phyloP scores from a whole-genome alignment of 108 stramenopile species.

The Bacterosira constricta region DNA sequence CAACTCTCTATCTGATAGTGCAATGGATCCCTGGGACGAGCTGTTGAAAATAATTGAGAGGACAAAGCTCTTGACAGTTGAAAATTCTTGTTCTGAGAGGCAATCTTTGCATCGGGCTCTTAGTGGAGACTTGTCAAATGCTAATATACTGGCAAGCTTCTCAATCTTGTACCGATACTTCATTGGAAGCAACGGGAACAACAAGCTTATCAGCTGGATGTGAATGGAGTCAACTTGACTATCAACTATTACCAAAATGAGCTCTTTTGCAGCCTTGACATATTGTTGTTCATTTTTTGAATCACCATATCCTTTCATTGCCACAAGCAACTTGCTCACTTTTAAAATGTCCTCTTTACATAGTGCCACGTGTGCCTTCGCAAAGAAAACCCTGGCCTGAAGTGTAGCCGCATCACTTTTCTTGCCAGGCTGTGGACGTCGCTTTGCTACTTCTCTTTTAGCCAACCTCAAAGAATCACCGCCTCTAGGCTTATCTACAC shows the following conservation, averaged over 20 bases:
- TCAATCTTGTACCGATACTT: slow-evolving; percentile 50
- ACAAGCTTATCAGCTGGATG: slow-evolving; percentile 50
- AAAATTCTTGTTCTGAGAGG: slow-evolving; percentile 30
- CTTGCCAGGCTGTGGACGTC: slow-evolving; percentile 3
- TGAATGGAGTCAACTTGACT: slow-evolving; percentile 17
- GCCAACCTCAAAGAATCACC: neutral
- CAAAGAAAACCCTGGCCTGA: slow-evolving; percentile 53
- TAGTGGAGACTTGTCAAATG: slow-evolving; percentile 55
- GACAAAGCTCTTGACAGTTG: slow-evolving; percentile 21
- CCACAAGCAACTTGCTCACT: slow-evolving; percentile 59
- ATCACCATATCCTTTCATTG: slow-evolving; percentile 68
- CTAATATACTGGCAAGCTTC: slow-evolving; percentile 41
- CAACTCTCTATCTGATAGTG: slow-evolving; percentile 18
- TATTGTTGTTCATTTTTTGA: slow-evolving; percentile 26
- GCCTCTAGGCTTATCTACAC: slow-evolving; percentile 5
- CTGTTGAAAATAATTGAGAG: slow-evolving; percentile 29
- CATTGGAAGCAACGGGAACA: slow-evolving; percentile 68
- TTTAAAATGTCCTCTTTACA: slow-evolving; percentile 54
- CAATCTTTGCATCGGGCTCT: slow-evolving; percentile 26
- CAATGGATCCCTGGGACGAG: neutral
- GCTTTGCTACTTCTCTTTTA: slow-evolving; percentile 15
- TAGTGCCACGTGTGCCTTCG: slow-evolving; percentile 33
- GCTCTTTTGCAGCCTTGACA: slow-evolving; percentile 36
- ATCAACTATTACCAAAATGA: slow-evolving; percentile 24
- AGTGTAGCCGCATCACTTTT: slow-evolving; percentile 26